Conservation (phyloP, 106 monocot species). For the Dioscorea zingiberensis region DNA sequence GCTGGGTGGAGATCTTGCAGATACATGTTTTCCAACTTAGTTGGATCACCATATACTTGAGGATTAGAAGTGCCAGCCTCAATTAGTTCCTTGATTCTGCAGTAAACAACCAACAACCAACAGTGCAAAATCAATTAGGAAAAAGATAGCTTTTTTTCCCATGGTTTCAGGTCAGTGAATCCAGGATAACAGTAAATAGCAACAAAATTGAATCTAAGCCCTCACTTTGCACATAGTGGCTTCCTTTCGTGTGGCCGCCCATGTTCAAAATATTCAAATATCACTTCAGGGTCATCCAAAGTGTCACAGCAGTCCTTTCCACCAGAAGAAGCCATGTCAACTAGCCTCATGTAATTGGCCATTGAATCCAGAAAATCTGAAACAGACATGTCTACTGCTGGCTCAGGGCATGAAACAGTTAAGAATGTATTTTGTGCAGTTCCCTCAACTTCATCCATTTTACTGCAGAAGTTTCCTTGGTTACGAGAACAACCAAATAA, state of each 20-base stretch:
- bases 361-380: background rate
- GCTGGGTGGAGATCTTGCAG: conserved; percentile 22
- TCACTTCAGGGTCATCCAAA: conserved; percentile 12
- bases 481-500: conserved; percentile 11
- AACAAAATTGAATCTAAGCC: background rate
- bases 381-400: background rate
- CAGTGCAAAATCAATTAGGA: no score
- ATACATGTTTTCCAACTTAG: conserved; percentile 12
- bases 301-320: background rate
- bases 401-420: background rate
- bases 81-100: conserved; percentile 23
- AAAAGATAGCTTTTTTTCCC: no score
- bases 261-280: conserved; percentile 32
- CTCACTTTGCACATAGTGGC: conserved; percentile 21
- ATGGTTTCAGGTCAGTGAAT: no score
- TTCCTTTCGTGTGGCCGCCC: conserved; percentile 17
- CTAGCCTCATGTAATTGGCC: background rate
- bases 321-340: background rate
- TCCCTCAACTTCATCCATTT: background rate
- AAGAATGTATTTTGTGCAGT: background rate
- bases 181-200: background rate
- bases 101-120: conserved; percentile 4
- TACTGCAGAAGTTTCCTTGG: background rate
- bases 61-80: conserved; percentile 12
- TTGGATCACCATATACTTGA: conserved; percentile 21